Evolutionary conservation across 1,284 basidiomycete species (phyloP), one percentile per base, ranked within the genome.

Genomic region (Apiotrichum sp.): DNA sequence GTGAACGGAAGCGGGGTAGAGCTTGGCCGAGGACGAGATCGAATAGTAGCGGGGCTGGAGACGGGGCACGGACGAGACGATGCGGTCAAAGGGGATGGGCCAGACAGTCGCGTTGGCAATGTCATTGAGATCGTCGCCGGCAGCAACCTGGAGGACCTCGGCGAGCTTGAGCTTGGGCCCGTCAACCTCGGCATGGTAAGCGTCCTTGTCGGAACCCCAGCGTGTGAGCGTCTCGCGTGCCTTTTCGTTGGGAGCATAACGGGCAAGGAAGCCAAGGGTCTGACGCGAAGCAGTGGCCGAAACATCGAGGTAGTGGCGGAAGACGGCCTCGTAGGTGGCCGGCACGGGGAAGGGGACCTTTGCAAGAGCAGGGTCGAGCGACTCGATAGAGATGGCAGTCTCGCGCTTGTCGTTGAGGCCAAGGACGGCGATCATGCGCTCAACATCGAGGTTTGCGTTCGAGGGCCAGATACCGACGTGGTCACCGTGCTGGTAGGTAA

Each of bases 321-420:
- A 86, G 63, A 98, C 89, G 53, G 93, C 88, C 65, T 83, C 84
- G 72, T 97, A 98, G 2, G 95, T 98, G 1, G 93, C 95, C 2
- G 95, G 95, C 32, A 89, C 86, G 29, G 96, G 95, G 87, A 98
- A 98, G 14, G 95, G 95, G 60, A 98, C 93, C 78, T 98, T 98
- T 59, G 96, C 96, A 22, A 98, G 83, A 31, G 93, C 90, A 38
- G 96, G 95, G 74, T 98, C 96, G 58, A 98, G 85, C 32, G 93
- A 96, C 72, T 93, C 92, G 63, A 97, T 91, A 63, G 86, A 84
- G 68, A 98, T 90, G 49, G 92, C 84, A 35, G 82, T 81, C 69
- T 92, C 83, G 70, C 85, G 84, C 77, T 87, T 87, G 53, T 78
- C 78, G 22, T 72, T 66, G 3, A 98, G 82, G 31, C 93, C 93